Base-by-base conservation (phyloP, 257 asterid genomes). In the Solanum pennellii region DNA sequence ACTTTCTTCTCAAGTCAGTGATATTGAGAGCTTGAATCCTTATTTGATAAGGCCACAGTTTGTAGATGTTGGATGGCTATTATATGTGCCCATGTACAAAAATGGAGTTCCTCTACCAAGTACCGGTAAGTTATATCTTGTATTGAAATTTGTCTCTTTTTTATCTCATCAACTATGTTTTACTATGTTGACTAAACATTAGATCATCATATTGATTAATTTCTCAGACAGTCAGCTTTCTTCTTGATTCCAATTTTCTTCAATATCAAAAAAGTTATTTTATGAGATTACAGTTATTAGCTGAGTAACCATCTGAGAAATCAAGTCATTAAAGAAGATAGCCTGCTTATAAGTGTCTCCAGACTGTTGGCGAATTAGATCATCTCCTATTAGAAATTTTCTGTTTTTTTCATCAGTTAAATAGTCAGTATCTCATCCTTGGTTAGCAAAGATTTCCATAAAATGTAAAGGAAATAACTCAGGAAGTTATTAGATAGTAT, bases 61-160 rank as follows among this genome's bases (percentile, higher is more conserved):
- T 82, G 91, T 94, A 41, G 90, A 88, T 49, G 45, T 77, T 18
- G 96, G 95, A 31, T 94, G 94, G 96, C 80, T 93, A 74, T 74
- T 93, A 49, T 94, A 91, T 87, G 94, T 93, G 62, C 95, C 98
- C 3, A 91, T 93, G 95, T 90, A 91, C 27, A 56, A 83, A 84
- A 29, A 82, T 49, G 85, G 85, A 29, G 85, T 31, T 82, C 21
- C 69, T 18, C 45, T 49, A 45, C 7, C 85, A 18, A 82, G 69
- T 49, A 11, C 29, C 20, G 85, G 85, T 80, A 3, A 47, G 68
- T 29, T 18, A 47, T 47, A 76, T 76, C 60, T 76, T 7, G 16
- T 3, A 12, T 42, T 6, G 35, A 76, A 9, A 41, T 76, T 76
- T 76, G 3, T 11, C 60, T 76, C 60, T 42, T 42, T 76, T 41